Conservation (phyloP, 1,139 yeast genomes). For the Suhomyces bolitotheri region DNA sequence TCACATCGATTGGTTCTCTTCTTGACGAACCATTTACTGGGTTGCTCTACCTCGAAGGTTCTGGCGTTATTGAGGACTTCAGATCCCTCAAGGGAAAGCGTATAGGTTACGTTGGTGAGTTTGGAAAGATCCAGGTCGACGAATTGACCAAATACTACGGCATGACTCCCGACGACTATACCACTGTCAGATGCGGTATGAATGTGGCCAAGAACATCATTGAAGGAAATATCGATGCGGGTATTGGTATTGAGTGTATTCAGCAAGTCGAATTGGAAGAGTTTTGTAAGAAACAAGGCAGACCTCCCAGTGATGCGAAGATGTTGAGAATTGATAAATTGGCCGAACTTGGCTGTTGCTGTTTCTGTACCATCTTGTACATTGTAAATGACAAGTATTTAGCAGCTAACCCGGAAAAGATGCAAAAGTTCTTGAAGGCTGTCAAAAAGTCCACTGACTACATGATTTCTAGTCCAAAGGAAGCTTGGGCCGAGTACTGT, state of each 20-base stretch:
- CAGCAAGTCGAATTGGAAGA: constrained; percentile 61
- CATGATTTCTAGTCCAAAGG: constrained; percentile 42
- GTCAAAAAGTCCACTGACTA: constrained; percentile 52
- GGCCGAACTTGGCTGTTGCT: constrained; percentile 61
- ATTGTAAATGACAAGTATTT: constrained; percentile 54
- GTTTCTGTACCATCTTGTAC: constrained; percentile 59
- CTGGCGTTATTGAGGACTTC: constrained; percentile 54
- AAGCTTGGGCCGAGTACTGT: constrained; percentile 49
- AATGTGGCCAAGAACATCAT: constrained; percentile 57
- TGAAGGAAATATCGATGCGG: constrained; percentile 58
- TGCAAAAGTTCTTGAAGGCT: constrained; percentile 46
- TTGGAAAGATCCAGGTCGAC: constrained; percentile 59
- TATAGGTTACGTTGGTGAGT: constrained; percentile 60
- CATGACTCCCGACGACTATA: constrained; percentile 55
- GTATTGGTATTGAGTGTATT: constrained; percentile 59
- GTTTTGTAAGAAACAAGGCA: constrained; percentile 45
- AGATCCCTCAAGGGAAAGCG: constrained; percentile 52
- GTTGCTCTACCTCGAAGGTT: constrained; percentile 50
- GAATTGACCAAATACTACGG: constrained; percentile 57
- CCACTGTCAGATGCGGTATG: constrained; percentile 64
- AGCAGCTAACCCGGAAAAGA: constrained; percentile 50
- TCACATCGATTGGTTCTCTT: constrained; percentile 55
- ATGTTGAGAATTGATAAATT: constrained; percentile 58
- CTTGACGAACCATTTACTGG: constrained; percentile 63
- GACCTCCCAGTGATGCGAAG: constrained; percentile 49